Conservation (phyloP, 768 basidiomycete species). For the Amanita exitialis region DNA sequence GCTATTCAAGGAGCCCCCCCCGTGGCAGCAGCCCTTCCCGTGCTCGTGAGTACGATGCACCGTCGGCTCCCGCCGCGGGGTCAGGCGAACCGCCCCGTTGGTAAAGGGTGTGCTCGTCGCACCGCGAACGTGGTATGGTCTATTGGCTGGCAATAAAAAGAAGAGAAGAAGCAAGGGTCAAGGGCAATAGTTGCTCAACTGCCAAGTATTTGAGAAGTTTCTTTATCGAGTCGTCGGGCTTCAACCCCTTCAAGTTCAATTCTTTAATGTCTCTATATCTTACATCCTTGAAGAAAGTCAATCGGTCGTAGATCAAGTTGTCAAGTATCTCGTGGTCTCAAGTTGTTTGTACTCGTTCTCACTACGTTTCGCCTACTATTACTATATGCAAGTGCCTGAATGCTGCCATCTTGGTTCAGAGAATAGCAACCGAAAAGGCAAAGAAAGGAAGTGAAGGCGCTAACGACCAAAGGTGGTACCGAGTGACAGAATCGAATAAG, state of each 20-base stretch:
- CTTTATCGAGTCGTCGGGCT: constrained; percentile 24
- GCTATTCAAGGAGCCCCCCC: constrained; percentile 75
- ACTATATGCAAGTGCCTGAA: constrained; percentile 36
- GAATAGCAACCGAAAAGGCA: constrained; percentile 1
- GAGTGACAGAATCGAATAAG: constrained; percentile 1
- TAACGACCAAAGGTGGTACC: background rate
- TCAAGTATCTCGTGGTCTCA: constrained; percentile 46
- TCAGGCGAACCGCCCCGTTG: constrained; percentile 41
- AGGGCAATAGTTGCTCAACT: constrained; percentile 25
- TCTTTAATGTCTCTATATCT: constrained; percentile 26
- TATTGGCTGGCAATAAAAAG: constrained; percentile 17
- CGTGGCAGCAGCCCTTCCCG: constrained; percentile 50
- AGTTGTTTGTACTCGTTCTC: constrained; percentile 42
- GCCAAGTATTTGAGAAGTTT: constrained; percentile 14
- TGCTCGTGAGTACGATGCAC: constrained; percentile 27
- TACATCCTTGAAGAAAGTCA: constrained; percentile 15
- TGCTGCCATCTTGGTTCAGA: constrained; percentile 16
- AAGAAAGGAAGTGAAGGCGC: constrained; percentile 1
- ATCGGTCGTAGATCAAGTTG: constrained; percentile 36
- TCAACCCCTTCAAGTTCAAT: constrained; percentile 35
- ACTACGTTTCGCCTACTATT: constrained; percentile 35
- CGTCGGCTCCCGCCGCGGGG: constrained; percentile 26
- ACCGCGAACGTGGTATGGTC: constrained; percentile 15
- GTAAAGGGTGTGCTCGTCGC: constrained; percentile 29
- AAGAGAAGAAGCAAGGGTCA: constrained; percentile 22